Percentiles rank a stretch among this genome's conserved stretches.
phyloP scores from a whole-genome alignment of 495 filamentous ascomycete species.

The Paragyromitra xinjiangensis region DNA sequence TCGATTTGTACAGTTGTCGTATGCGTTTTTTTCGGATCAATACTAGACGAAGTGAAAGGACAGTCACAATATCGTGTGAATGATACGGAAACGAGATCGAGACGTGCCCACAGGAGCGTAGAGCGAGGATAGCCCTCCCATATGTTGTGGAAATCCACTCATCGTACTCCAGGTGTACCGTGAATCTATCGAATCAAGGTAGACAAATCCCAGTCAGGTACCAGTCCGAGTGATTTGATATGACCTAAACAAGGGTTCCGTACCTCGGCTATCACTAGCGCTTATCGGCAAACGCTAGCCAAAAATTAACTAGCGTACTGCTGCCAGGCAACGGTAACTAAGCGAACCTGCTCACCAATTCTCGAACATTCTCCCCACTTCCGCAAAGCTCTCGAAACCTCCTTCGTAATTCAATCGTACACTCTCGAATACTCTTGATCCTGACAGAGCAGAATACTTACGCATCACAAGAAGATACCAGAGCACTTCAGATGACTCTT shows the following conservation, averaged over 20 bases:
- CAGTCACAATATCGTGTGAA: no score
- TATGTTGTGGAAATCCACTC: no score
- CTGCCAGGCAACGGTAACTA: background rate
- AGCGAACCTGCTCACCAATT: conserved; percentile 17
- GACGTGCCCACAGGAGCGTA: no score
- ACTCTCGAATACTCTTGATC: conserved; percentile 24
- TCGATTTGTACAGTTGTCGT: no score
- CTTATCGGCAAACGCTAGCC: background rate
- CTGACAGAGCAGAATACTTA: conserved; percentile 25
- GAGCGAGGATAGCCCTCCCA: no score
- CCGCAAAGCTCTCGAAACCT: conserved; percentile 11
- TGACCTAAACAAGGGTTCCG: background rate
- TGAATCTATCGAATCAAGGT: background rate
- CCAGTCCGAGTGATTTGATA: background rate
- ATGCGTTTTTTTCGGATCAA: no score
- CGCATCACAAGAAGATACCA: conserved; percentile 10
- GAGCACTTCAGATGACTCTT: conserved; percentile 30
- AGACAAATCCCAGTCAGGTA: background rate
- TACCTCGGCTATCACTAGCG: background rate
- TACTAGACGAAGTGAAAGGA: no score
- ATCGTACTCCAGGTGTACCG: no score
- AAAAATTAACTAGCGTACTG: background rate
- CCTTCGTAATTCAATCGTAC: conserved; percentile 19
- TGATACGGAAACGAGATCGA: no score
- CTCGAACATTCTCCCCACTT: conserved; percentile 39